Evolutionary conservation across 306 rosid genomes (phyloP), one percentile per base, ranked within the genome.

Genomic region (Prunus mume): DNA sequence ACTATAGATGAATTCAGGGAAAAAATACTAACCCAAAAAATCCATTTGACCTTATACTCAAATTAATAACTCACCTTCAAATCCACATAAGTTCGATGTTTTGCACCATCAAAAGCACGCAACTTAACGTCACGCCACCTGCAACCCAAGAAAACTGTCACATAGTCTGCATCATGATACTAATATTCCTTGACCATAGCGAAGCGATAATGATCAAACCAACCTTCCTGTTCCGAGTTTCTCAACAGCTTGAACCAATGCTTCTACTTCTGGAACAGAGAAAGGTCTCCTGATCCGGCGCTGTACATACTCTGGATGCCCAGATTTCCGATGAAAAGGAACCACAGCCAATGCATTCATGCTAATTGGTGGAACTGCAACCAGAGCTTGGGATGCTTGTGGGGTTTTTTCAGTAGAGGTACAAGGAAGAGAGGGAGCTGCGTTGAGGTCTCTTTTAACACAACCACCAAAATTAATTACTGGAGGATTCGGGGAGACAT

Each of bases 211-310:
- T 9, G 62, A 49, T n/a, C 5, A 43, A 73, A 55, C 49, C 72
- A 77, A 91, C 96, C 96, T 88, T 88, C 96, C 96, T 27, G 96
- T 91, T 88, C 96, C 96, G 15, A 91, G 91, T 64, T 88, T 91
- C 83, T 91, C 96, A 82, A 91, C 93, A 3, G 93, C 91, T 65
- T 86, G 91, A 78, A 91, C 93, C 85, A 91, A 70, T 67, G 96
- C 96, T 79, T 89, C 90, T 54, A 91, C 96, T 86, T 91, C 96
- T 34, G 90, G 74, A 69, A 91, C 96, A 49, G 96, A 87, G 83
- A 91, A 91, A 19, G 93, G 96, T 73, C 96, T 85, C 88, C 96
- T 87, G 28, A 91, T 91, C 61, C 91, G 92, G 25, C 96, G 93
- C 64, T 82, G 90, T 55, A 70, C 80, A 79, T 85, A 91, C 80